Evolutionary conservation across 2,329 filamentous ascomycete genomes (phyloP).

Genomic region (Botrytis pseudocinerea): DNA sequence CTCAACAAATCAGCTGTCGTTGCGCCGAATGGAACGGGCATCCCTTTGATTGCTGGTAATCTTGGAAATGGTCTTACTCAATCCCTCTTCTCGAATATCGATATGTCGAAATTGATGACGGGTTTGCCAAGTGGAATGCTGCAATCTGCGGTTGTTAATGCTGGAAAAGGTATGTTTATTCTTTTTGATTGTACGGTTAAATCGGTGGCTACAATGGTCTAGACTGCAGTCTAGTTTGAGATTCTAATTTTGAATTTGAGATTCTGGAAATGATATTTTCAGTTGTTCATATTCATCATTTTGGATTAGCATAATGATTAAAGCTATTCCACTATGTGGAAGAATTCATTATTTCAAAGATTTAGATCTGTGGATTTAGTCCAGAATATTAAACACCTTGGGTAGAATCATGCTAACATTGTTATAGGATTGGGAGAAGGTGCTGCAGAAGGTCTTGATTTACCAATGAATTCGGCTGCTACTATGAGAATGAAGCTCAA

Average conservation of each 20-base stretch:
- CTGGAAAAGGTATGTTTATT: slow-evolving; percentile 13
- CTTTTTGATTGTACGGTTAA: neutral
- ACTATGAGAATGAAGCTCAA: neutral
- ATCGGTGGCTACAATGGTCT: neutral
- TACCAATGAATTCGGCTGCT: slow-evolving; percentile 8
- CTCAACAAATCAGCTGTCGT: slow-evolving; percentile 18
- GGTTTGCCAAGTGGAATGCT: slow-evolving; percentile 11
- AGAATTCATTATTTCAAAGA: neutral
- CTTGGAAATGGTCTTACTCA: slow-evolving; percentile 19
- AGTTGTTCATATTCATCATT: neutral
- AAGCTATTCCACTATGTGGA: neutral
- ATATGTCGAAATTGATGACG: slow-evolving; percentile 21
- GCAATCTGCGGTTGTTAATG: slow-evolving; percentile 19
- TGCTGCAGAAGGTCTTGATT: slow-evolving; percentile 18
- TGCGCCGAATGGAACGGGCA: slow-evolving; percentile 10
- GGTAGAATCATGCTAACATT: neutral
- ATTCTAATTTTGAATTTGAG: neutral
- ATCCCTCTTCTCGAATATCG: slow-evolving; percentile 17
- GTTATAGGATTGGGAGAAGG: slow-evolving; percentile 19
- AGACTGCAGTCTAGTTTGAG: neutral
- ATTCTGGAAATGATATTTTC: neutral
- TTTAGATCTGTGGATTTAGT: neutral
- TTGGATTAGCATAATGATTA: neutral
- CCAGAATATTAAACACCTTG: neutral
- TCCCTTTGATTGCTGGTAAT: slow-evolving; percentile 3